phyloP scores from a whole-genome alignment of 2,329 filamentous ascomycete genomes.

The Diaporthe helianthi region DNA sequence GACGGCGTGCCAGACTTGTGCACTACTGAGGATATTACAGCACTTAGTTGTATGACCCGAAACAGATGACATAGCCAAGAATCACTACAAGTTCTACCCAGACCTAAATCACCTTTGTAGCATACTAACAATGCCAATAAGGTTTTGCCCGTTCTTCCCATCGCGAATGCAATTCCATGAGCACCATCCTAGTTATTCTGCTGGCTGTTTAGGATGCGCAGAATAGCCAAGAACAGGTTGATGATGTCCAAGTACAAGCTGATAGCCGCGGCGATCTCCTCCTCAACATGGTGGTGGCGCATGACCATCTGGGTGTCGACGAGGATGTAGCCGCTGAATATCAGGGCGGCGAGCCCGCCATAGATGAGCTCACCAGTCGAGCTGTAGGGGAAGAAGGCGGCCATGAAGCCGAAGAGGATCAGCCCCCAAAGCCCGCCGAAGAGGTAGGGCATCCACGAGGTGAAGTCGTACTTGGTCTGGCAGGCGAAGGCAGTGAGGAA shows the following conservation, averaged over 20 bases:
- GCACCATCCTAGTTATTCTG: conserved; percentile 78
- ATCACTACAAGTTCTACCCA: neutral
- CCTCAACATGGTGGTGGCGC: conserved; percentile 95
- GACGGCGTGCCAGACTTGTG: neutral
- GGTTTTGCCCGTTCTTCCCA: conserved; percentile 1
- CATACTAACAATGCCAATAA: neutral
- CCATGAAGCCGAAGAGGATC: conserved; percentile 92
- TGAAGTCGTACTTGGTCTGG: conserved; percentile 98
- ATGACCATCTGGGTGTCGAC: conserved; percentile 96
- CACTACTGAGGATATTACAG: neutral
- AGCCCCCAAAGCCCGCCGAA: conserved; percentile 90
- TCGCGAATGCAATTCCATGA: neutral
- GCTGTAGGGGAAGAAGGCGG: conserved; percentile 84
- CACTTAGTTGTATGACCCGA: neutral
- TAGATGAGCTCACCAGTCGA: conserved; percentile 87
- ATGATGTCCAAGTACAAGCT: conserved; percentile 95
- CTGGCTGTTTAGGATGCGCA: conserved; percentile 96
- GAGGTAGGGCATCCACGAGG: conserved; percentile 93
- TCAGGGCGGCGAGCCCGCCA: conserved; percentile 78
- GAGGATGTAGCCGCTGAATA: conserved; percentile 94
- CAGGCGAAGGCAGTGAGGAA: conserved; percentile 88
- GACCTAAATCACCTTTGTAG: neutral
- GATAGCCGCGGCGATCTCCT: conserved; percentile 95
- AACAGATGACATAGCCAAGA: neutral
- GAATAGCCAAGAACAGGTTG: conserved; percentile 95